Evolutionary conservation across 441 rosid genomes (phyloP), one percentile per base, ranked within the genome.

Genomic region (Jatropha podagrica): DNA sequence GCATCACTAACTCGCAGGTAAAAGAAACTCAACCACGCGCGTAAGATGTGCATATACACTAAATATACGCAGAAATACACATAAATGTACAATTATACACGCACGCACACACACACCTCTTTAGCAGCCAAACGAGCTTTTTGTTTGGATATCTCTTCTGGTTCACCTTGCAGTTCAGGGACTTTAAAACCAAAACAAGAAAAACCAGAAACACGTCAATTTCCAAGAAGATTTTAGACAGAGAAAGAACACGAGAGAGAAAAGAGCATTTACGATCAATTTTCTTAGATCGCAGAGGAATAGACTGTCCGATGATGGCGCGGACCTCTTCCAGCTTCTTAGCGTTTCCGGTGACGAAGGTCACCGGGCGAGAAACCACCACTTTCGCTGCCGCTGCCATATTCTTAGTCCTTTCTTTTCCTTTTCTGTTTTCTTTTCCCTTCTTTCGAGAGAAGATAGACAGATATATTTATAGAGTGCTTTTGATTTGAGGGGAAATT

Each of bases 311-410:
- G 85, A 96, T 78, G 23, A 96, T 96, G 44, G 88, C 87, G 68
- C 92, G 92, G 49, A 96, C 99, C 81, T 96, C 98, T 69, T 96
- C 99, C 7, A 94, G 94, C 85, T 96, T 96, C 88, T 94, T 94
- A 5, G 96, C 93, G 80, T 92, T 96, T 32, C 98, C 97, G 0
- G 98, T 96, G 61, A 96, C 97, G 80, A 94, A 92, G 0, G 97
- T 96, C 79, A 96, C 97, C 80, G 98, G 96, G 59, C 92, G 89
- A n/a, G 90, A 79, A 67, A 93, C 17, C 0, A 75, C 70, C 51
- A 82, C 42, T 80, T 80, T 83, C 68, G 75, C 79, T 51, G 83
- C 89, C 81, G 88, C 73, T 46, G 78, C 76, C 80, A 75, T 72
- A 37, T 59, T 52, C 49, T n/a, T 27, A 2, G 23, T 41, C 69